These are phyloP conservation scores for Funneliformis mosseae DNA, from an alignment of 192 early-diverging fungal species.

Conservation along the genomic window DNA sequence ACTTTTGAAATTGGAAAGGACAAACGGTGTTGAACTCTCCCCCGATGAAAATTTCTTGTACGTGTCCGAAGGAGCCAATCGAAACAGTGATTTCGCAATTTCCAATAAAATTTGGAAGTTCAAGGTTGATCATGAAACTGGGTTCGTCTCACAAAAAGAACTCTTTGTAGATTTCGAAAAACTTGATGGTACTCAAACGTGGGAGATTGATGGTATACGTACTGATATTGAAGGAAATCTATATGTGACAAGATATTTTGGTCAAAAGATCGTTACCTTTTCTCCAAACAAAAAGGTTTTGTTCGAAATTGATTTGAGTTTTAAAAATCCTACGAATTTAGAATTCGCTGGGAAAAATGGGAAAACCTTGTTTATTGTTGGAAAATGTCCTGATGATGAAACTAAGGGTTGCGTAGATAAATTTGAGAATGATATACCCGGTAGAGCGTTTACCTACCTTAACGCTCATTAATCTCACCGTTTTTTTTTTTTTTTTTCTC, in stretches of 20 bases:
- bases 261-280: constrained; percentile 53
- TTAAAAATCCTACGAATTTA: constrained; percentile 45
- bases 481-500: no score
- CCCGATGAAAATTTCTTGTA: constrained; percentile 58
- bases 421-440: neutral
- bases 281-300: constrained; percentile 43
- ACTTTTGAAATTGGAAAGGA: constrained; percentile 48
- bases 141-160: constrained; percentile 37
- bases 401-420: constrained; percentile 52
- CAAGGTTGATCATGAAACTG: constrained; percentile 43
- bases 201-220: constrained; percentile 62
- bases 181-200: constrained; percentile 45
- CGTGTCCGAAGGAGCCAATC: constrained; percentile 55
- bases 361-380: constrained; percentile 51
- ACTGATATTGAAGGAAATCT: constrained; percentile 54
- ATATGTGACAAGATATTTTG: constrained; percentile 55
- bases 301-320: constrained; percentile 39
- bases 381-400: constrained; percentile 46
- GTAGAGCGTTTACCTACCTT: neutral
- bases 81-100: constrained; percentile 39
- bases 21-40: constrained; percentile 61
- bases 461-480: neutral
- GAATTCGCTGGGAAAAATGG: constrained; percentile 55
- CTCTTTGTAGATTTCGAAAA: constrained; percentile 51
- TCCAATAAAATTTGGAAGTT: constrained; percentile 53